A percentile compares a stretch with the other conserved stretches of the same genome.
These are phyloP conservation scores for Penicillium sp. DNA, from an alignment of 2,329 filamentous ascomycete genomes.

Conservation along the genomic window DNA sequence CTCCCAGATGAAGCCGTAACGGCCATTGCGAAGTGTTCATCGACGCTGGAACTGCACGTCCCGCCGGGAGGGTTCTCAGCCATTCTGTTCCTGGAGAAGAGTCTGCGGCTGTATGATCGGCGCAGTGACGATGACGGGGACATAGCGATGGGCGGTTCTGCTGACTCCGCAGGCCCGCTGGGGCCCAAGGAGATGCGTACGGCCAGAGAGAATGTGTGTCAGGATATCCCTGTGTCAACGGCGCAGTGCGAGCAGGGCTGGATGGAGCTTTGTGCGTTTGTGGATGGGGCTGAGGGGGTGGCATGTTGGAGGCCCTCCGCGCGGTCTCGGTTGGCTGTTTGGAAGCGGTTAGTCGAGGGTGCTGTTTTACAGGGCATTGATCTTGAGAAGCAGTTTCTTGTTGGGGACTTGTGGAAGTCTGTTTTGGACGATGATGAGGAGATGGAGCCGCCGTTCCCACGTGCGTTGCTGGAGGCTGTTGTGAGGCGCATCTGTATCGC, in stretches of 20 bases:
- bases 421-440: slow-evolving; percentile 34
- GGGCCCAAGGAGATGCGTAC: slow-evolving; percentile 24
- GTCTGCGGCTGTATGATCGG: slow-evolving; percentile 30
- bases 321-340: slow-evolving; percentile 47
- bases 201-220: slow-evolving; percentile 43
- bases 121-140: slow-evolving; percentile 18
- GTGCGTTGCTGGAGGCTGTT: slow-evolving; percentile 37
- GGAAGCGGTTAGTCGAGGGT: slow-evolving; percentile 44
- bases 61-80: slow-evolving; percentile 32
- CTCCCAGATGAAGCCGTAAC: slow-evolving; percentile 34
- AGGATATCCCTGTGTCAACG: slow-evolving; percentile 52
- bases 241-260: slow-evolving; percentile 51
- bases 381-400: slow-evolving; percentile 41
- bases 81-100: slow-evolving; percentile 26
- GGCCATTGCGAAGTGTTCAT: slow-evolving; percentile 44
- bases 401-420: slow-evolving; percentile 40
- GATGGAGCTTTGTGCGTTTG: slow-evolving; percentile 53
- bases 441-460: slow-evolving; percentile 29
- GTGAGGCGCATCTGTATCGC: slow-evolving; percentile 33
- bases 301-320: slow-evolving; percentile 48
- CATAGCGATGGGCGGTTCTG: slow-evolving; percentile 14
- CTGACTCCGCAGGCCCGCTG: slow-evolving; percentile 23
- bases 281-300: slow-evolving; percentile 30
- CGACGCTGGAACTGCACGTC: slow-evolving; percentile 44
- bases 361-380: slow-evolving; percentile 40